Base-by-base conservation (phyloP, 805 yeast genomes). In the Candida endomychidarum region DNA sequence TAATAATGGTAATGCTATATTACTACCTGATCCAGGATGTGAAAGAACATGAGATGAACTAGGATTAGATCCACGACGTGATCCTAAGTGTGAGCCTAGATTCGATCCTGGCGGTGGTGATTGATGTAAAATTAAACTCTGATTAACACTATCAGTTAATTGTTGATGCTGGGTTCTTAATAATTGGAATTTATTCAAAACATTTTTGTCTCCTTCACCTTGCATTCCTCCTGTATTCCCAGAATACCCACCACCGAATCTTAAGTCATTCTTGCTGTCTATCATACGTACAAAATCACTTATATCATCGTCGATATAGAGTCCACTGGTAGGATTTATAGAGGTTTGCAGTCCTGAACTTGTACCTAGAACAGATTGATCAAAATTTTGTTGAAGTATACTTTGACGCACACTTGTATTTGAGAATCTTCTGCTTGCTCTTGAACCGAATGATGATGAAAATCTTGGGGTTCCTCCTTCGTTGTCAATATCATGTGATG, bases 391-490 rank as follows among this genome's bases (percentile, higher is more conserved):
- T 9, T 53, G 55, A 8, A 60, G 52, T 1, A 56, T 47, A 25
- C 54, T 53, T 38, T 60, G 65, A 16, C 59, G 50, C 15, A 52
- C 49, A 29, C 65, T 59, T 3, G 69, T 57, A 42, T 58, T 64
- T 29, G 69, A 61, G 43, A 63, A 66, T 21, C 85, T 67, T n/a
- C 83, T 72, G 42, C 71, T 64, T 11, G 65, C 71, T 35, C 86
- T 64, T n/a, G 81, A 80, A 0, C 86, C 86, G 58, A 83, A 83
- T 0, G 90, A 81, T 0, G 91, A 80, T 2, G 86, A 75, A 48
- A 81, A 83, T 47, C 80, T 72, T 2, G 86, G 83, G 0, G 81
- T 67, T 22, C 53, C 67, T 33, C 53, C 57, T 15, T 60, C 67
- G 2, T 45, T 43, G 10, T 56, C 57, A n/a, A 50, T 57, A 16